phyloP scores from a whole-genome alignment of 305 asterid genomes.

The Striga hermonthica region DNA sequence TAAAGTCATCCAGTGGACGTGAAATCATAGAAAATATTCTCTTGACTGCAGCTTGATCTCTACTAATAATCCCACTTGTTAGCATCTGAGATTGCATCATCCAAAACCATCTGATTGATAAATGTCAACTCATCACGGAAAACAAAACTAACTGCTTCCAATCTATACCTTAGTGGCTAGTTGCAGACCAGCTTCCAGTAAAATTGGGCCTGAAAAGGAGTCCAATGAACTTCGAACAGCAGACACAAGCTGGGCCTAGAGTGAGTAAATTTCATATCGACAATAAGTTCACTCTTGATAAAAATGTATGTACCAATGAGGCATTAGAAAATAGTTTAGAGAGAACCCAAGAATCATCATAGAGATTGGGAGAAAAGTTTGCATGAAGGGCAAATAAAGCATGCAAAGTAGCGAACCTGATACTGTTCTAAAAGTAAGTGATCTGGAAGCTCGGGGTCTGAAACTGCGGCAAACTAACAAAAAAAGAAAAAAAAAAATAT shows the following conservation, averaged over 20 bases:
- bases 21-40: conserved; percentile 95
- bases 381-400: conserved; percentile 28
- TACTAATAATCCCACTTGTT: conserved; percentile 92
- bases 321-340: conserved; percentile 20
- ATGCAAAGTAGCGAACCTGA: conserved; percentile 58
- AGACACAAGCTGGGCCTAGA: conserved; percentile 92
- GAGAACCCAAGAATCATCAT: conserved; percentile 11
- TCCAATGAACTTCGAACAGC: conserved; percentile 98
- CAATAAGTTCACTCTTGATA: conserved; percentile 27
- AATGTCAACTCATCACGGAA: conserved; percentile 28
- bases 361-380: conserved; percentile 20
- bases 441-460: conserved; percentile 95
- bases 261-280: conserved; percentile 26
- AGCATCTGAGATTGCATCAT: conserved; percentile 63
- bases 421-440: conserved; percentile 94
- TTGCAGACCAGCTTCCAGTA: conserved; percentile 93
- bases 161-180: conserved; percentile 85
- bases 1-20: conserved; percentile 90
- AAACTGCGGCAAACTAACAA: conserved; percentile 71
- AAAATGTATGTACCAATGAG: conserved; percentile 24
- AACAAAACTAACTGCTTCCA: conserved; percentile 25
- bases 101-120: conserved; percentile 35
- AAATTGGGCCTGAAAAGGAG: conserved; percentile 73
- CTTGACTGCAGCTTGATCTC: conserved; percentile 92
- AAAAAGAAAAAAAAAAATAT: conserved; percentile 12